phyloP scores from a whole-genome alignment of 345 rosid genomes.

The Syzygium oleosum region DNA sequence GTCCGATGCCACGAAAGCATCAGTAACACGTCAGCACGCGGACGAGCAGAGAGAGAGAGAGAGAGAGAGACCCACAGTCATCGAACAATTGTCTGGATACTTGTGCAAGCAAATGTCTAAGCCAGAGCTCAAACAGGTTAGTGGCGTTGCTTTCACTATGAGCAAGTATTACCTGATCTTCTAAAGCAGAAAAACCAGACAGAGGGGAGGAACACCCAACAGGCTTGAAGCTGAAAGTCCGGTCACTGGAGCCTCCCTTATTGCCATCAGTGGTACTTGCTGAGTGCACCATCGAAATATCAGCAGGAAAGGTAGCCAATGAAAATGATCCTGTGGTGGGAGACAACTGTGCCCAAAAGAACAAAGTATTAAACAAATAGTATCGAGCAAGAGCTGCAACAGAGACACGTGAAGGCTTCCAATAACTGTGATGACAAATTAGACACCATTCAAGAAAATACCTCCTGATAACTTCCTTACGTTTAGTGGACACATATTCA shows the following conservation, averaged over 20 bases:
- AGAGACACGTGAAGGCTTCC: neutral
- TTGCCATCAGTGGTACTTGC: constrained; percentile 6
- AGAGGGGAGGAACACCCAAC: neutral
- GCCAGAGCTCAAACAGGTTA: neutral
- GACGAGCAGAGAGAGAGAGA: neutral
- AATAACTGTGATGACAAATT: neutral
- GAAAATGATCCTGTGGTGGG: constrained; percentile 50
- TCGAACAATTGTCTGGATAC: neutral
- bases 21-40: neutral
- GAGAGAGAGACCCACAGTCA: neutral
- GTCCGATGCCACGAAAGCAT: neutral
- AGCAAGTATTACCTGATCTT: constrained; percentile 26
- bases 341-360: constrained; percentile 21
- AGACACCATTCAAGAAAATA: neutral
- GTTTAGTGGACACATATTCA: neutral
- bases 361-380: neutral
- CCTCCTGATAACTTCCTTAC: neutral
- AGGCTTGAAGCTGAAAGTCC: constrained; percentile 18
- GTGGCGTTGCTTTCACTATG: neutral
- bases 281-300: constrained; percentile 9
- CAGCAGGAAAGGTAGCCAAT: constrained; percentile 12
- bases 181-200: constrained; percentile 6
- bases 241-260: neutral
- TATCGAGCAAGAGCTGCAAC: neutral
- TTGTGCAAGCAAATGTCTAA: neutral